Evolutionary conservation across 352 stramenopile genomes (phyloP).

Genomic region (Pythium diclinum): DNA sequence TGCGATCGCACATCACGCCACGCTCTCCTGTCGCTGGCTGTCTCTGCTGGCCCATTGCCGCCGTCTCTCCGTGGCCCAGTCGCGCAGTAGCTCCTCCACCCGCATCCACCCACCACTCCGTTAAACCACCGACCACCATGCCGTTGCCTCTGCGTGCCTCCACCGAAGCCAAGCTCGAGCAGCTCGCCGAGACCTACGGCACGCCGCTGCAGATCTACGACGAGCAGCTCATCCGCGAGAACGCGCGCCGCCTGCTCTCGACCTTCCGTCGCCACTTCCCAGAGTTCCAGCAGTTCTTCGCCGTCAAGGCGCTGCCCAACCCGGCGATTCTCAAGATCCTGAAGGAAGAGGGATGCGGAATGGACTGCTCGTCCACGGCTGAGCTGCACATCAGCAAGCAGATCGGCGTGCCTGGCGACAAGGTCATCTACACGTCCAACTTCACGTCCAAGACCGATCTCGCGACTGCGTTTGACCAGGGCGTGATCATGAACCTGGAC

Average conservation of each 20-base stretch:
- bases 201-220: conserved; percentile 90
- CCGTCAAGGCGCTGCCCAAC: conserved; percentile 89
- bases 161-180: conserved; percentile 47
- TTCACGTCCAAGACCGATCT: conserved; percentile 85
- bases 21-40: neutral
- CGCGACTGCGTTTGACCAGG: conserved; percentile 65
- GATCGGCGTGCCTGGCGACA: conserved; percentile 67
- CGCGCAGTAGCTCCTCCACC: neutral
- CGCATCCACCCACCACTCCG: neutral
- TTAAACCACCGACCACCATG: conserved; percentile 29
- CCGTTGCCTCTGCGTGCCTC: conserved; percentile 47
- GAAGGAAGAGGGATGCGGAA: conserved; percentile 78
- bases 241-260: conserved; percentile 64
- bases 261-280: conserved; percentile 76
- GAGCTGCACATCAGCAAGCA: conserved; percentile 79
- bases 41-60: conserved; percentile 9
- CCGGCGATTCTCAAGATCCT: conserved; percentile 85
- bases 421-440: conserved; percentile 90
- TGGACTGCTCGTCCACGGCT: conserved; percentile 86
- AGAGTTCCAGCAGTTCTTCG: conserved; percentile 87
- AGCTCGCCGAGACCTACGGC: conserved; percentile 68
- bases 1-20: conserved; percentile 2
- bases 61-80: neutral
- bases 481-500: conserved; percentile 88
- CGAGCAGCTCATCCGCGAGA: conserved; percentile 79